Percentiles rank a stretch among this genome's conserved stretches.
These are phyloP conservation scores for Volvox reticuliferus DNA, from an alignment of 139 green algal genomes.

Conservation along the genomic window DNA sequence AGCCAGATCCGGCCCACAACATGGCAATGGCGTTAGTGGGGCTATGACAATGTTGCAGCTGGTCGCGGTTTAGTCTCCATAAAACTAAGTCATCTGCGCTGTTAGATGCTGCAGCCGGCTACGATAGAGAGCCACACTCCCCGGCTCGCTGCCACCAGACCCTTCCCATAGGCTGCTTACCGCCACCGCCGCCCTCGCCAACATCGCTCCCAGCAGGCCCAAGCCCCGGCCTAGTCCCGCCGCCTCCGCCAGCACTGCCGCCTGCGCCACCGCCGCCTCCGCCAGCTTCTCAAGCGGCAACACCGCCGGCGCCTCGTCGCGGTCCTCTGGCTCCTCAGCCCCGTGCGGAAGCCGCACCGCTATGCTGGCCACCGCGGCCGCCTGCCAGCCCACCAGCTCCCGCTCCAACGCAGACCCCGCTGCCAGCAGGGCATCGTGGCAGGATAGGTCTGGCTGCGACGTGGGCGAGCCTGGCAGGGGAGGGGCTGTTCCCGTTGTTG, in stretches of 20 bases:
- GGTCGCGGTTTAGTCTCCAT: too few species aligned
- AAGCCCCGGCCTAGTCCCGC: not conserved
- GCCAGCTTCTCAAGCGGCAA: not conserved
- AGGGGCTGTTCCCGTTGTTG: not conserved
- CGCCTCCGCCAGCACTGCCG: not conserved
- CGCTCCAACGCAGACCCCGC: not conserved
- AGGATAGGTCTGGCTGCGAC: not conserved
- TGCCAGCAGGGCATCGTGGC: not conserved
- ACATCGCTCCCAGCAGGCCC: slow-evolving; percentile 1
- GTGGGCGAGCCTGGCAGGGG: too few species aligned
- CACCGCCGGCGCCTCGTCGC: not conserved
- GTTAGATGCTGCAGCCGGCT: too few species aligned
- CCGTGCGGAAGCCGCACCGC: not conserved
- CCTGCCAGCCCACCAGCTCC: slow-evolving; percentile 32
- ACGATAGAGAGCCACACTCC: too few species aligned
- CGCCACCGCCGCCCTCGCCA: slow-evolving; percentile 9
- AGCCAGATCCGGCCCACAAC: too few species aligned
- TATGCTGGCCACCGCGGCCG: not conserved
- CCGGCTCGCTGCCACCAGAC: too few species aligned
- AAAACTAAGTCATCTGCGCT: too few species aligned
- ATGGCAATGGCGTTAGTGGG: too few species aligned
- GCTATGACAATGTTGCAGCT: too few species aligned
- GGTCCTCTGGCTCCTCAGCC: not conserved
- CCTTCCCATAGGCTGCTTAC: not conserved
- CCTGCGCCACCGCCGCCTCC: not conserved